Conservation (phyloP, 257 asterid species). For the Nicotiana sylvestris region DNA sequence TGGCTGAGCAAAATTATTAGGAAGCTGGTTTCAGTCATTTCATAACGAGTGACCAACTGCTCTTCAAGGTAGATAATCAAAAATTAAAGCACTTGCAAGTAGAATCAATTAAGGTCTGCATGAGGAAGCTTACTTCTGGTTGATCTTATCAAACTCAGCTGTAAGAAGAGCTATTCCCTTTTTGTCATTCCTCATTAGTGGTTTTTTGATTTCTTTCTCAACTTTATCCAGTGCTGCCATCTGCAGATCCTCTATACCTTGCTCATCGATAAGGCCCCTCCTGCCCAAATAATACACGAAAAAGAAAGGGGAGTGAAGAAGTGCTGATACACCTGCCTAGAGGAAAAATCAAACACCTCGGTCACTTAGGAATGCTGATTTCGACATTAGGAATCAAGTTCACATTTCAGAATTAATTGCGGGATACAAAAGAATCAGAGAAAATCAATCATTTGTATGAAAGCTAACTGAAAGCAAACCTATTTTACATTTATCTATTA, state of each 20-base stretch:
- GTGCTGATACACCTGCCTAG: not conserved
- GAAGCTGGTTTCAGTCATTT: not conserved
- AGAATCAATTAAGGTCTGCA: not conserved
- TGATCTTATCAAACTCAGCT: slow-evolving; percentile 82
- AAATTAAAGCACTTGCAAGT: not conserved
- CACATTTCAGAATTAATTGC: not conserved
- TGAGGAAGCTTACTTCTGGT: slow-evolving; percentile 68
- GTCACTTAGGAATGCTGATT: not conserved
- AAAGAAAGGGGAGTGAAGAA: not conserved
- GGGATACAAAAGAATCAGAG: not conserved
- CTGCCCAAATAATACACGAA: slow-evolving; percentile 33
- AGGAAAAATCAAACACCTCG: not conserved
- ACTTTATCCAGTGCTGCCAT: slow-evolving; percentile 80
- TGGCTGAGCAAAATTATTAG: not conserved
- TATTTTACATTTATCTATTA: no score
- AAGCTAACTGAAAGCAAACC: not conserved
- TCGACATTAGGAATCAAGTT: not conserved
- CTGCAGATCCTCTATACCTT: slow-evolving; percentile 86
- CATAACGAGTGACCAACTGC: not conserved
- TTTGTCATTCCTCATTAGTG: slow-evolving; percentile 84
- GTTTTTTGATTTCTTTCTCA: slow-evolving; percentile 79
- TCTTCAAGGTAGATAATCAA: not conserved
- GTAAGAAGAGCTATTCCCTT: slow-evolving; percentile 79
- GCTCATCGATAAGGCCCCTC: slow-evolving; percentile 77
- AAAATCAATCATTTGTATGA: not conserved